Evolutionary conservation across 305 asterid genomes (phyloP).

Genomic region (Ilex paraguariensis): DNA sequence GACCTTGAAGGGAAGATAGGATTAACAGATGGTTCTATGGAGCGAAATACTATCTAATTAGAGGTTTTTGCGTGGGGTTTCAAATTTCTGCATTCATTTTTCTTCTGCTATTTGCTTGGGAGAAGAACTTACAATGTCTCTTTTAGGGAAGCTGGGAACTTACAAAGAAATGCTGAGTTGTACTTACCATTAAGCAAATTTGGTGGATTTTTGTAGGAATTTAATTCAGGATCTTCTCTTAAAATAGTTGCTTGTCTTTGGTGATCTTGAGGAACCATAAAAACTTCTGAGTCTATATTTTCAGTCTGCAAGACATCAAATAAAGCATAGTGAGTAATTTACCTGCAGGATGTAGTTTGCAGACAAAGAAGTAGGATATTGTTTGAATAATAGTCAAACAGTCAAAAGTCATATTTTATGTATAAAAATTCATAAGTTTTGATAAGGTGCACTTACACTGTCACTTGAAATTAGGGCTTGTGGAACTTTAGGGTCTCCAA

Average conservation of each 20-base stretch:
- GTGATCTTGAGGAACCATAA: conserved; percentile 22
- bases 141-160: too few relatives aligned
- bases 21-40: too few relatives aligned
- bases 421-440: neutral
- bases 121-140: neutral
- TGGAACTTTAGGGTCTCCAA: conserved; percentile 27
- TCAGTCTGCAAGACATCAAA: conserved; percentile 36
- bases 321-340: conserved; percentile 5
- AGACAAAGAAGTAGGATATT: neutral
- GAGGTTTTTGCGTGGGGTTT: too few relatives aligned
- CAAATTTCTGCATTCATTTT: neutral
- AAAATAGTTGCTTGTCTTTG: conserved; percentile 11
- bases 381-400: too few relatives aligned
- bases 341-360: neutral
- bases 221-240: neutral
- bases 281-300: conserved; percentile 10
- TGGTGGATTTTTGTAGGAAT: neutral
- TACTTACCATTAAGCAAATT: conserved; percentile 11
- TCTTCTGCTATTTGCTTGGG: neutral
- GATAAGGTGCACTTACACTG: conserved; percentile 33
- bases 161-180: neutral
- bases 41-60: too few relatives aligned
- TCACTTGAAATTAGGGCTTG: conserved; percentile 19
- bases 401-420: neutral
- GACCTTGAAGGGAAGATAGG: too few relatives aligned